Evolutionary conservation across 805 yeast species (phyloP).

Genomic region (Barnettozyma siamensis): DNA sequence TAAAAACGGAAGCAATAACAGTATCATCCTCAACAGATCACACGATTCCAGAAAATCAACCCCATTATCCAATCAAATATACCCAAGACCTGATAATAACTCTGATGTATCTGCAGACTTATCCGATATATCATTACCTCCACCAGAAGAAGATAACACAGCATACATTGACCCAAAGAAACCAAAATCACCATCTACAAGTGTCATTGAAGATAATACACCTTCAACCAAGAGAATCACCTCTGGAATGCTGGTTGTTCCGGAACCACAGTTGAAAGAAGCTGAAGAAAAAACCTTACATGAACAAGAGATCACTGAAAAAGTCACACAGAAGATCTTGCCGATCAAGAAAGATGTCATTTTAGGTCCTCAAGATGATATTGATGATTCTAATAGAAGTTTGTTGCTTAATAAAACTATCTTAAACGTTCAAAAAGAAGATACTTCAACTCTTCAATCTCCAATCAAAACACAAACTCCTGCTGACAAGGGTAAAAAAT

Average conservation of each 20-base stretch:
- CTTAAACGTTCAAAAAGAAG: neutral
- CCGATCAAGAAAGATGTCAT: slow-evolving; percentile 14
- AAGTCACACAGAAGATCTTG: slow-evolving; percentile 17
- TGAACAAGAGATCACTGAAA: slow-evolving; percentile 31
- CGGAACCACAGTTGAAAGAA: slow-evolving; percentile 38
- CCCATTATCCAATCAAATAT: slow-evolving; percentile 35
- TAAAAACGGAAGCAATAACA: too few species aligned
- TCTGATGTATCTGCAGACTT: slow-evolving; percentile 27
- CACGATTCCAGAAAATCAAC: slow-evolving; percentile 29
- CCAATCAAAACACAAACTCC: too few species aligned
- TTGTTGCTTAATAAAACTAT: neutral
- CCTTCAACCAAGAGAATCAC: slow-evolving; percentile 33
- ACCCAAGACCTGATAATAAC: slow-evolving; percentile 27
- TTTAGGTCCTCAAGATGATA: neutral
- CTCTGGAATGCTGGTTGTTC: slow-evolving; percentile 38
- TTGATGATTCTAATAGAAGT: neutral
- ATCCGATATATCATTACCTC: slow-evolving; percentile 27
- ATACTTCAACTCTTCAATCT: neutral
- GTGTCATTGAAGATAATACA: slow-evolving; percentile 11
- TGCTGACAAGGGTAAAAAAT: too few species aligned
- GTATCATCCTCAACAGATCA: slow-evolving; percentile 1
- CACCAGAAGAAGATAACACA: slow-evolving; percentile 21
- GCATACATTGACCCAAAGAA: slow-evolving; percentile 23
- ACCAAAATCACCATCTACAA: slow-evolving; percentile 13
- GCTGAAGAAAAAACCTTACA: slow-evolving; percentile 33